Percentiles rank a stretch among this genome's conserved stretches.
phyloP scores from a whole-genome alignment of 2,329 filamentous ascomycete genomes.

The Mycosphaerella sp. region DNA sequence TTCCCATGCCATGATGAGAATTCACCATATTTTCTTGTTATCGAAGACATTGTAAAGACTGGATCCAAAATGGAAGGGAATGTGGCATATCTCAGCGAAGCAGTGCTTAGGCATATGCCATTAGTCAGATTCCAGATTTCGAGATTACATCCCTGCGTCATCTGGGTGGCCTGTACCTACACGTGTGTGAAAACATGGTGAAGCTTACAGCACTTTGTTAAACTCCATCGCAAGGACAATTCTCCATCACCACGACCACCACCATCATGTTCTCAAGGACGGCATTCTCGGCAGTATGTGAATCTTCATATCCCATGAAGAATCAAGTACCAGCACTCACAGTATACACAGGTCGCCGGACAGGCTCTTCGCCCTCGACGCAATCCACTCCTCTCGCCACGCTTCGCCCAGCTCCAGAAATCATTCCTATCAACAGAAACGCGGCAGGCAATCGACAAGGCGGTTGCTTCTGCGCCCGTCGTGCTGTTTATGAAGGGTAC shows the following conservation, averaged over 20 bases:
- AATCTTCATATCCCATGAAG: background rate
- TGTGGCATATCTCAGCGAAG: background rate
- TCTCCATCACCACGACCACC: background rate
- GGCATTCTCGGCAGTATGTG: constrained; percentile 25
- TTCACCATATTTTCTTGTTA: background rate
- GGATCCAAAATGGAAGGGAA: background rate
- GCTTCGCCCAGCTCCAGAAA: constrained; percentile 44
- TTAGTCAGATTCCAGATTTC: constrained; percentile 11
- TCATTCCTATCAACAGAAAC: constrained; percentile 77
- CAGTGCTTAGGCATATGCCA: constrained; percentile 3
- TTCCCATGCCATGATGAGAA: constrained; percentile 3
- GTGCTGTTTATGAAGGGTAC: constrained; percentile 99
- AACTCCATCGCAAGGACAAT: background rate
- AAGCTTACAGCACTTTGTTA: background rate
- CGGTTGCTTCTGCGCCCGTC: constrained; percentile 78
- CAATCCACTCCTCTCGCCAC: constrained; percentile 37
- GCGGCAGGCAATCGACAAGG: constrained; percentile 78
- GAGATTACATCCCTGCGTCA: constrained; percentile 5
- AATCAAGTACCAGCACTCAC: background rate
- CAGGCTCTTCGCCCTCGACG: constrained; percentile 40
- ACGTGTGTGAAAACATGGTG: background rate
- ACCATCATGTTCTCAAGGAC: constrained; percentile 29
- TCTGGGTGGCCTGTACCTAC: background rate
- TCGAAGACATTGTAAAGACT: background rate
- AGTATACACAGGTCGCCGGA: constrained; percentile 38